These are phyloP conservation scores for Naematelia aurantialba DNA, from an alignment of 768 basidiomycete species.

Conservation along the genomic window DNA sequence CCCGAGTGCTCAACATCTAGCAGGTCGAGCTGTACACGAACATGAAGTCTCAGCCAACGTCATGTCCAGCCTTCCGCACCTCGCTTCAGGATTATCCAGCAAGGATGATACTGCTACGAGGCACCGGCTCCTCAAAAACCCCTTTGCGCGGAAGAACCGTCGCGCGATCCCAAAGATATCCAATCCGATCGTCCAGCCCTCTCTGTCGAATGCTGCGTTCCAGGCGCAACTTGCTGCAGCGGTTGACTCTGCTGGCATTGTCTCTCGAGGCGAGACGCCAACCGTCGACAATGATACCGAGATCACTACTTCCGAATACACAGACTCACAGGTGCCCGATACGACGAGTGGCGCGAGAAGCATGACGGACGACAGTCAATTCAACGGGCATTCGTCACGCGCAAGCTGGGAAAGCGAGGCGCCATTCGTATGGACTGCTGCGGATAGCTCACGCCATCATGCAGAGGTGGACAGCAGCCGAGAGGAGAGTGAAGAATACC, in stretches of 20 bases:
- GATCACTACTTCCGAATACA: slow-evolving; percentile 10
- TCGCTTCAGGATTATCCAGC: neutral
- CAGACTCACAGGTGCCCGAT: neutral
- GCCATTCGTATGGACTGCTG: slow-evolving; percentile 34
- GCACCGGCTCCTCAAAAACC: slow-evolving; percentile 20
- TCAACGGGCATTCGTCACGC: slow-evolving; percentile 15
- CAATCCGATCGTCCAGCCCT: slow-evolving; percentile 32
- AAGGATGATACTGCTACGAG: neutral
- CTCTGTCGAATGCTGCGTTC: slow-evolving; percentile 33
- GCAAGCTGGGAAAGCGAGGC: slow-evolving; percentile 43
- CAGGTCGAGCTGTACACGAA: slow-evolving; percentile 1
- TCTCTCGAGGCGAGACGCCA: slow-evolving; percentile 19
- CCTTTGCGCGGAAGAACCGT: slow-evolving; percentile 18
- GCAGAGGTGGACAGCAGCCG: neutral
- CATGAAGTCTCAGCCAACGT: neutral
- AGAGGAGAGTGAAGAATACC: neutral
- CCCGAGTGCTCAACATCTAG: slow-evolving; percentile 16
- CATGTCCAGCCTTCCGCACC: neutral
- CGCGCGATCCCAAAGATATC: slow-evolving; percentile 26
- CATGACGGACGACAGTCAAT: slow-evolving; percentile 5
- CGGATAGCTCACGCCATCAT: slow-evolving; percentile 11
- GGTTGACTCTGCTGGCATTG: slow-evolving; percentile 33
- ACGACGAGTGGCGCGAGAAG: slow-evolving; percentile 14
- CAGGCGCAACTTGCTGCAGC: slow-evolving; percentile 37
- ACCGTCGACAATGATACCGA: neutral